Percentiles rank a stretch among this genome's conserved stretches.
Conservation (phyloP, 2,329 filamentous ascomycete species). For the Falciphora oryzae region DNA sequence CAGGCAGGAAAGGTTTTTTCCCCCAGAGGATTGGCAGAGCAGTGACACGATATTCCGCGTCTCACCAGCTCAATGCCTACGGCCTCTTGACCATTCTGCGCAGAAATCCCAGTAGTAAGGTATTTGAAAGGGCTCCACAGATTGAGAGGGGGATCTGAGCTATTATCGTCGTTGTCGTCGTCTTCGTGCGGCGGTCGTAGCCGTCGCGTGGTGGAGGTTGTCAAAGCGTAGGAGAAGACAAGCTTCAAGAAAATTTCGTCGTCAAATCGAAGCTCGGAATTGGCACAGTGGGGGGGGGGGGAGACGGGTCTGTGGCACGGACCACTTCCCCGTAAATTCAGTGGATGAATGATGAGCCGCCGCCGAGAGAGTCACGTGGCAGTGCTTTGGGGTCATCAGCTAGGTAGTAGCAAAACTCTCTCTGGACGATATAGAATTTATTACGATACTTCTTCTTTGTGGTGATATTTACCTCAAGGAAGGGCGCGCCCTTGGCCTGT, state of each 20-base stretch:
- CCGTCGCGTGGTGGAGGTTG: neutral
- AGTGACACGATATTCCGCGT: neutral
- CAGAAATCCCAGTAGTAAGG: neutral
- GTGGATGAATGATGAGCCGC: neutral
- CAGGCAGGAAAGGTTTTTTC: neutral
- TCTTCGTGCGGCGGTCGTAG: neutral
- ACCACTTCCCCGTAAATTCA: neutral
- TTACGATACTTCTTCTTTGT: neutral
- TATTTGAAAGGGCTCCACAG: neutral
- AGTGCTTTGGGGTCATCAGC: too few species aligned
- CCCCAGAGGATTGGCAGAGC: neutral
- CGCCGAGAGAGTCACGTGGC: neutral
- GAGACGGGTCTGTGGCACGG: neutral
- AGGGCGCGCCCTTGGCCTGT: neutral
- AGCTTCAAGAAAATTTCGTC: neutral
- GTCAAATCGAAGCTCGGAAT: neutral
- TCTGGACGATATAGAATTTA: neutral
- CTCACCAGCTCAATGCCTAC: neutral
- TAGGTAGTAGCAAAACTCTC: too few species aligned
- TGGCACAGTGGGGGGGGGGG: neutral
- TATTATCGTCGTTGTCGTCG: neutral
- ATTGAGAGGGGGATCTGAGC: neutral
- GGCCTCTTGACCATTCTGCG: neutral
- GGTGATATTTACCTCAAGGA: neutral
- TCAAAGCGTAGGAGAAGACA: neutral